A percentile compares a stretch with the other conserved stretches of the same genome.
Evolutionary conservation across 768 basidiomycete genomes (phyloP).

Genomic region (Tubosaeta sp.): DNA sequence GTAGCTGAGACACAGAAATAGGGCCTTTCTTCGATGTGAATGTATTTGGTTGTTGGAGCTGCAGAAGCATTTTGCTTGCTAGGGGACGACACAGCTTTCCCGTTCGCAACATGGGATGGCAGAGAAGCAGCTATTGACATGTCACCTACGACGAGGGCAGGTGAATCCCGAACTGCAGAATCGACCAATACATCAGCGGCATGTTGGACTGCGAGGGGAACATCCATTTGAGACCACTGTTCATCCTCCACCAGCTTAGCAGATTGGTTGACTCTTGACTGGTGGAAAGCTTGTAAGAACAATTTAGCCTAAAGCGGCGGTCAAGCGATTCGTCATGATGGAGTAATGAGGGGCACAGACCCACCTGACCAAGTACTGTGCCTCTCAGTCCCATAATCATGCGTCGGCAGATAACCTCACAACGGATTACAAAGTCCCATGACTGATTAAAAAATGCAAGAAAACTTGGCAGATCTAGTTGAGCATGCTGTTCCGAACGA

Average conservation of each 20-base stretch:
- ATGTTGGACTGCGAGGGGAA: constrained; percentile 61
- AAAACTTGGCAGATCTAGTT: constrained; percentile 70
- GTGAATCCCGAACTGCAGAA: constrained; percentile 77
- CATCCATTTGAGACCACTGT: constrained; percentile 80
- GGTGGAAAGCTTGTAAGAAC: constrained; percentile 86
- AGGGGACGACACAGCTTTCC: constrained; percentile 11
- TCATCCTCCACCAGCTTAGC: constrained; percentile 96
- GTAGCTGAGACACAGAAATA: constrained; percentile 90
- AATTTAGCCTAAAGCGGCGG: constrained; percentile 60
- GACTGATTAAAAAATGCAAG: constrained; percentile 76
- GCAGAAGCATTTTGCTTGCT: constrained; percentile 20
- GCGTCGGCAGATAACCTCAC: constrained; percentile 77
- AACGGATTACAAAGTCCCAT: constrained; percentile 87
- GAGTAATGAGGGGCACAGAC: constrained; percentile 12
- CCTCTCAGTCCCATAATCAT: constrained; percentile 95
- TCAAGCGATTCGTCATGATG: not conserved
- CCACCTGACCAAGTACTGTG: constrained; percentile 76
- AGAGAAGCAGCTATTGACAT: not conserved
- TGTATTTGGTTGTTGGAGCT: constrained; percentile 46
- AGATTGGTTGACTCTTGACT: constrained; percentile 67
- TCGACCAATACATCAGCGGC: constrained; percentile 72
- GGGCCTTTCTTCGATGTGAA: constrained; percentile 75
- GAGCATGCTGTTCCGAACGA: constrained; percentile 75
- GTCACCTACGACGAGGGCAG: constrained; percentile 50
- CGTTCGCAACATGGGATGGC: constrained; percentile 7